Evolutionary conservation across 106 monocot species (phyloP).

Genomic region (Iris macrosiphon): DNA sequence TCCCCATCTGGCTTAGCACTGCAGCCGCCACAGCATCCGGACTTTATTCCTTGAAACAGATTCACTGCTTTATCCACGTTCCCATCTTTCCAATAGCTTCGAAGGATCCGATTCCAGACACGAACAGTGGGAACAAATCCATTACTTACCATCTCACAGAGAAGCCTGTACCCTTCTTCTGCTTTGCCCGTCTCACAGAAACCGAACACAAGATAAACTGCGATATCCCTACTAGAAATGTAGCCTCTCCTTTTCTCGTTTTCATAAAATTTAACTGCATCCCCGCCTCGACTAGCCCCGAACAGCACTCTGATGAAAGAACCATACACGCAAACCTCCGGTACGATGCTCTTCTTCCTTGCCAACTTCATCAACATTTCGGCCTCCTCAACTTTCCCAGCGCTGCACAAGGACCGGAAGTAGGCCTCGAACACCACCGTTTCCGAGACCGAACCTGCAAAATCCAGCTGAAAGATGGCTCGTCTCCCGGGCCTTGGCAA

Average conservation of each 20-base stretch:
- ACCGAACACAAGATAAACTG: background rate
- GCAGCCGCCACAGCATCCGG: background rate
- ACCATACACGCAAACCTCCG: background rate
- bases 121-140: constrained; percentile 16
- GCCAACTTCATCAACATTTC: constrained; percentile 12
- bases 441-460: background rate
- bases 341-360: background rate
- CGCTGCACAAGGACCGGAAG: constrained; percentile 13
- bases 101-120: constrained; percentile 18
- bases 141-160: background rate
- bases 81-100: constrained; percentile 17
- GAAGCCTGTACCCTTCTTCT: constrained; percentile 10
- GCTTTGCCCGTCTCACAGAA: constrained; percentile 16
- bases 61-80: constrained; percentile 5
- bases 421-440: constrained; percentile 18
- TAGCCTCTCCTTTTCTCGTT: constrained; percentile 5
- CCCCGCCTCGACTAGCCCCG: constrained; percentile 1
- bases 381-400: constrained; percentile 15
- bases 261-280: constrained; percentile 15
- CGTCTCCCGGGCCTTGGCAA: constrained; percentile 13
- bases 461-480: constrained; percentile 17
- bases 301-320: constrained; percentile 17
- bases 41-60: constrained; percentile 18
- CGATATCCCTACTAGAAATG: background rate
- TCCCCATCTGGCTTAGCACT: constrained; percentile 9